A percentile compares a stretch with the other conserved stretches of the same genome.
Evolutionary conservation across 2,329 filamentous ascomycete species (phyloP).

Genomic region (Pleoardoris graminearum): DNA sequence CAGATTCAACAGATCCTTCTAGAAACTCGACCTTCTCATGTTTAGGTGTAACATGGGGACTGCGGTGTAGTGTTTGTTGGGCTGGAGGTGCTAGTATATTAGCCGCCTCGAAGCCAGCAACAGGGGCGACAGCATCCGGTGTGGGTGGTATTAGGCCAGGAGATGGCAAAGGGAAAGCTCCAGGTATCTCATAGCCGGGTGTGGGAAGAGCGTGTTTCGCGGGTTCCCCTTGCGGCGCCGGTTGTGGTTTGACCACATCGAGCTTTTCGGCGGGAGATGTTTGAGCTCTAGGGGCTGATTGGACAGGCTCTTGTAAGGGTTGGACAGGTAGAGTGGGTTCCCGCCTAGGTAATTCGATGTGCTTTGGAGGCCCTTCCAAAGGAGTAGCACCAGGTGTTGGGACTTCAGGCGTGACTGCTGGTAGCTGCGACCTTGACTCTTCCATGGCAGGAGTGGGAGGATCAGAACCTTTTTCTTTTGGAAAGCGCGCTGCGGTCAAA

Average conservation of each 20-base stretch:
- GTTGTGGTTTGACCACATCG: slow-evolving; percentile 28
- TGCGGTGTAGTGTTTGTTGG: slow-evolving; percentile 21
- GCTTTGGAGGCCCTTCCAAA: neutral
- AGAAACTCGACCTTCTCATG: slow-evolving; percentile 40
- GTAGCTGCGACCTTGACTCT: slow-evolving; percentile 27
- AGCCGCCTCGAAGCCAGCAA: slow-evolving; percentile 21
- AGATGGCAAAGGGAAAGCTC: slow-evolving; percentile 63
- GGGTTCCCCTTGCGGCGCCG: slow-evolving; percentile 21
- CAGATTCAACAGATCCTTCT: slow-evolving; percentile 36
- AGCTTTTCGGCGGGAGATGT: slow-evolving; percentile 29
- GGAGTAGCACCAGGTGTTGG: neutral
- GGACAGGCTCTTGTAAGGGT: slow-evolving; percentile 10
- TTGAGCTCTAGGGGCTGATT: slow-evolving; percentile 19
- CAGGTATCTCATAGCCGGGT: slow-evolving; percentile 50
- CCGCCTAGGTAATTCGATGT: neutral
- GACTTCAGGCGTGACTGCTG: slow-evolving; percentile 18
- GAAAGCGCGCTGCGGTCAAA: slow-evolving; percentile 49
- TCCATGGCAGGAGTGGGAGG: slow-evolving; percentile 54
- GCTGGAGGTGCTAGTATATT: slow-evolving; percentile 26
- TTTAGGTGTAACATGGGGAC: slow-evolving; percentile 33
- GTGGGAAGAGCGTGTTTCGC: slow-evolving; percentile 32
- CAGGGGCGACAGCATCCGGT: slow-evolving; percentile 44
- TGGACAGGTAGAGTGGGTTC: slow-evolving; percentile 8
- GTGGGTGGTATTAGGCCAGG: slow-evolving; percentile 47
- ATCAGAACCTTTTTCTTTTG: slow-evolving; percentile 52